These are phyloP conservation scores for Podila epigama DNA, from an alignment of 192 early-diverging fungal genomes.

Conservation along the genomic window DNA sequence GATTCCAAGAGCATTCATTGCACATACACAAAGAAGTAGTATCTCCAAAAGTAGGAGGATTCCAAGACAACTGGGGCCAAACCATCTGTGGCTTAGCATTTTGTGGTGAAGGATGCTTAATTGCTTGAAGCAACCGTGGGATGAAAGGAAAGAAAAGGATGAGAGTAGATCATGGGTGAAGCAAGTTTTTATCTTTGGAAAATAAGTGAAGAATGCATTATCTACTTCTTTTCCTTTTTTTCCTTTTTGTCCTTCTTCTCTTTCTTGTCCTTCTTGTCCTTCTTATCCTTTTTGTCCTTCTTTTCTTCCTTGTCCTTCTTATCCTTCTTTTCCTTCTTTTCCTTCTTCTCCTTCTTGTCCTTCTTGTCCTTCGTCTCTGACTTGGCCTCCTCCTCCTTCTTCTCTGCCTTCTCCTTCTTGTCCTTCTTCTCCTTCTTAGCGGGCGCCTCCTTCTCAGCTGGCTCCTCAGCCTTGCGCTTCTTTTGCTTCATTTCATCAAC, in stretches of 20 bases:
- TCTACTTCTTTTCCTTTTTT: neutral
- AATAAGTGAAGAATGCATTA: neutral
- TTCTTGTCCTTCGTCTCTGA: conserved; percentile 23
- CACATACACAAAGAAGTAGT: too few relatives aligned
- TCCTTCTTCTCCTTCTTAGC: conserved; percentile 21
- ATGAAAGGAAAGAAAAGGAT: too few relatives aligned
- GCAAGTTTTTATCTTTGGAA: too few relatives aligned
- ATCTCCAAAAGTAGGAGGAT: too few relatives aligned
- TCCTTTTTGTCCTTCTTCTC: neutral
- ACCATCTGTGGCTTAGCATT: too few relatives aligned
- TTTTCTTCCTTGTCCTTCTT: conserved; percentile 9
- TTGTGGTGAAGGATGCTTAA: too few relatives aligned
- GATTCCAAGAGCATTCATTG: too few relatives aligned
- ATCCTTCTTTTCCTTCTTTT: conserved; percentile 24
- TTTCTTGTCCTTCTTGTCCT: neutral
- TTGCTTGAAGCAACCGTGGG: too few relatives aligned
- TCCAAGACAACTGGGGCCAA: too few relatives aligned
- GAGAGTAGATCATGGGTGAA: too few relatives aligned
- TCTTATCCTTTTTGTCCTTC: neutral
- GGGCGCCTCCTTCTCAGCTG: conserved; percentile 8
- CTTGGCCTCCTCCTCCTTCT: conserved; percentile 4
- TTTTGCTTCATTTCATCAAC: conserved; percentile 54
- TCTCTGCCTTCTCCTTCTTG: conserved; percentile 36
- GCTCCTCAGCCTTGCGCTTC: conserved; percentile 45
- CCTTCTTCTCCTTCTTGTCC: conserved; percentile 32